Evolutionary conservation across 1,139 yeast genomes (phyloP), one percentile per base, ranked within the genome.

Genomic region (Taphrina flavorubra): DNA sequence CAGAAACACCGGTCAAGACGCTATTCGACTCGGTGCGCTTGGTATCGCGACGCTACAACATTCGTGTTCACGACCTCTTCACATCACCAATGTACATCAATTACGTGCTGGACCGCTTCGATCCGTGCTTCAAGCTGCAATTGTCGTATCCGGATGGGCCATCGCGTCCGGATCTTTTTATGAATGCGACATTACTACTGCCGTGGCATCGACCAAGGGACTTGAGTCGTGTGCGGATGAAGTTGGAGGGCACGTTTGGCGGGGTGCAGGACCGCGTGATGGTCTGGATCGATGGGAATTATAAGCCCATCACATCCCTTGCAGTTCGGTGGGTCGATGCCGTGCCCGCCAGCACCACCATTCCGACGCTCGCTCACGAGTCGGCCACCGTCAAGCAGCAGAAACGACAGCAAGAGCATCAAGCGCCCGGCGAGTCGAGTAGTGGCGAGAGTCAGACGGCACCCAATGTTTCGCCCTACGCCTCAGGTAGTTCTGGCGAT

Each of bases 251-350:
- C 10, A 44, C 14, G 25, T 46, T 31, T 46, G 62, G 53, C 1
- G 62, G 53, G 7, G 39, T 44, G 39, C 37, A 31, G 51, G 62
- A 58, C 13, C 51, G 62, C 10, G 51, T 58, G 51, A 58, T 58
- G 36, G 53, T 58, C 20, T 58, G 62, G 62, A 44, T 58, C 40
- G 62, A 58, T 46, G 62, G 62, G 25, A 58, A 44, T 20, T 58
- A 58, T 18, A 42, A 46, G 25, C 62, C 62, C 37, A 36, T 58
- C 39, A 44, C 62, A 8, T 16, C 36, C 11, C 46, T 44, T 14
- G 47, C 42, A 1, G 62, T 58, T 39, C 7, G 16, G 11, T 58
- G 62, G 62, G 42, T 31, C 40, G 60, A 40, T 40, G 25, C 49
- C 10, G 36, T 16, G 49, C 40, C 42, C 6, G 42, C 10, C 44